Evolutionary conservation across 805 yeast genomes (phyloP).

Genomic region (Cyberlindnera maritima): DNA sequence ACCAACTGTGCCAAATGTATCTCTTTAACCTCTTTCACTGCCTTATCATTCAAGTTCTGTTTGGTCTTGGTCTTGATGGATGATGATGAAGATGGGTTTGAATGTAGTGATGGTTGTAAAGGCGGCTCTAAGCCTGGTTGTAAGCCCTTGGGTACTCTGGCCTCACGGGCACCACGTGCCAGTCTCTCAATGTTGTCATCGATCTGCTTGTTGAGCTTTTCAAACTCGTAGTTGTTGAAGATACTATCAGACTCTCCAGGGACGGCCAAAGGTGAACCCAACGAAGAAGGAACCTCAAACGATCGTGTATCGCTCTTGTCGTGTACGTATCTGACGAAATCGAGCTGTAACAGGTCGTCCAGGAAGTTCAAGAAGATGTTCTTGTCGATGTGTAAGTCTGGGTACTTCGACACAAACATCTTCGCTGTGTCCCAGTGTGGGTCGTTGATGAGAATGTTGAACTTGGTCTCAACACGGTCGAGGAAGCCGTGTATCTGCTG

Average conservation of each 20-base stretch:
- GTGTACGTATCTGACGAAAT: constrained; percentile 13
- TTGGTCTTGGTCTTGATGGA: neutral
- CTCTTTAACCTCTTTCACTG: neutral
- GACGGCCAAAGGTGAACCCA: constrained; percentile 16
- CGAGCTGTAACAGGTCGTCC: constrained; percentile 17
- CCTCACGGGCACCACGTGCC: neutral
- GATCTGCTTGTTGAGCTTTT: constrained; percentile 6
- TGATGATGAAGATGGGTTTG: neutral
- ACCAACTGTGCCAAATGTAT: constrained; percentile 2
- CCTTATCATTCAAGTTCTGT: neutral
- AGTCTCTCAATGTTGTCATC: constrained; percentile 7
- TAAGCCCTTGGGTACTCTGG: neutral
- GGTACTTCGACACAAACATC: constrained; percentile 14
- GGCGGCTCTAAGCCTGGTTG: neutral
- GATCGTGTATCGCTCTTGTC: constrained; percentile 11
- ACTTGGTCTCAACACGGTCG: constrained; percentile 15
- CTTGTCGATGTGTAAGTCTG: constrained; percentile 12
- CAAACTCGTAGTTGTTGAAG: constrained; percentile 5
- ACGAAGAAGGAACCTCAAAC: constrained; percentile 11
- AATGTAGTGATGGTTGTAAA: neutral
- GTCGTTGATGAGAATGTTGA: constrained; percentile 12
- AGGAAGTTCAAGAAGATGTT: constrained; percentile 14
- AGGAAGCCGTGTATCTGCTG: constrained; percentile 16
- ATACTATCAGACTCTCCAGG: constrained; percentile 1
- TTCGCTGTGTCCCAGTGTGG: constrained; percentile 14